A percentile compares a stretch with the other conserved stretches of the same genome.
These are phyloP conservation scores for Vaccinium myrtillus DNA, from an alignment of 148 eudicot species.

Conservation along the genomic window DNA sequence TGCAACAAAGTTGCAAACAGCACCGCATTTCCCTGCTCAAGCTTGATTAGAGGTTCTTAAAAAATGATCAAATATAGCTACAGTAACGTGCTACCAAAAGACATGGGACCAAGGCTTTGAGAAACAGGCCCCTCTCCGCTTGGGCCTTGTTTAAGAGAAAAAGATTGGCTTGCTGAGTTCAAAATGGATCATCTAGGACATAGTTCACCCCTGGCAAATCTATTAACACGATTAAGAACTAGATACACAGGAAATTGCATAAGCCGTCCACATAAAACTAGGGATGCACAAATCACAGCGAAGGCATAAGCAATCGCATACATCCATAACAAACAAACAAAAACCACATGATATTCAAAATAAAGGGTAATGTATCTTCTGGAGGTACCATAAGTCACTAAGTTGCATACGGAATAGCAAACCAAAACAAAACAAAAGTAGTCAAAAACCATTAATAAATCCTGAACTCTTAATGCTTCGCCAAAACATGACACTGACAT, in stretches of 20 bases:
- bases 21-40: neutral
- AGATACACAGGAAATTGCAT: neutral
- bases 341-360: neutral
- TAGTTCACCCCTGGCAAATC: neutral
- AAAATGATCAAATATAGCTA: neutral
- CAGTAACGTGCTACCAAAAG: neutral
- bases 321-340: neutral
- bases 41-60: neutral
- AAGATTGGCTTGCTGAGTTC: neutral
- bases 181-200: neutral
- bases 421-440: neutral
- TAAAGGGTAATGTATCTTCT: neutral
- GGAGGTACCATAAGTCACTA: neutral
- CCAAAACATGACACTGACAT: neutral
- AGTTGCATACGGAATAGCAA: constrained; percentile 3
- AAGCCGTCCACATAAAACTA: neutral
- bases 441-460: neutral
- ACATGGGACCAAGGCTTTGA: neutral
- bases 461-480: neutral
- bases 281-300: neutral
- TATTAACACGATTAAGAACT: neutral
- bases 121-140: too few relatives aligned
- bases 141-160: too few relatives aligned
- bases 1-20: neutral
- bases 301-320: neutral